These are phyloP conservation scores for Penicillium sclerotigenum DNA, from an alignment of 2,329 filamentous ascomycete genomes.

Conservation along the genomic window DNA sequence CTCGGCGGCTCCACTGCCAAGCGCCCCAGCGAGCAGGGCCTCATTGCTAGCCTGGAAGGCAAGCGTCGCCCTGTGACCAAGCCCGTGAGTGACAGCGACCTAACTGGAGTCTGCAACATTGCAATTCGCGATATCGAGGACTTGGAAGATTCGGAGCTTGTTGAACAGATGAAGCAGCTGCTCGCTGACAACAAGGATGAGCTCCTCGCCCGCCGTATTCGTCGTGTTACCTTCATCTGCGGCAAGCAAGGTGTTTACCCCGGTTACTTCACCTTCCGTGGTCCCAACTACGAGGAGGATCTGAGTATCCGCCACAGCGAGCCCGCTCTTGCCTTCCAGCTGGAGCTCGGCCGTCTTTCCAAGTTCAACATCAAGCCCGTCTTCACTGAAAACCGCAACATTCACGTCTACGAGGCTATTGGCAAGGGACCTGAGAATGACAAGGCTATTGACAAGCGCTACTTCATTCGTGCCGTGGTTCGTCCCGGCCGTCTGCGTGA, in stretches of 20 bases:
- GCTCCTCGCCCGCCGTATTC: constrained; percentile 73
- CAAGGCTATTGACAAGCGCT: constrained; percentile 68
- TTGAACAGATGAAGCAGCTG: constrained; percentile 70
- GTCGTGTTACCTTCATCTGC: constrained; percentile 92
- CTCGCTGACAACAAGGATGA: constrained; percentile 81
- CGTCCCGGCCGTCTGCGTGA: constrained; percentile 90
- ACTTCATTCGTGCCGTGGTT: constrained; percentile 95
- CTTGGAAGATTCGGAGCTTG: constrained; percentile 74
- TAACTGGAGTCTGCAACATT: constrained; percentile 89
- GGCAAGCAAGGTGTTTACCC: constrained; percentile 93
- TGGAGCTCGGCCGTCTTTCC: constrained; percentile 86
- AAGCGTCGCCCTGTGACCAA: constrained; percentile 62
- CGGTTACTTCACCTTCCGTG: constrained; percentile 97
- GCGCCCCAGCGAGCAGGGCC: constrained; percentile 54
- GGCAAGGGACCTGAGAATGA: constrained; percentile 94
- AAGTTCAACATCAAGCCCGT: constrained; percentile 99
- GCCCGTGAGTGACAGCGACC: constrained; percentile 65
- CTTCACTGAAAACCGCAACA: constrained; percentile 98
- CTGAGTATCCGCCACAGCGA: constrained; percentile 95
- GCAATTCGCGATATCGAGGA: constrained; percentile 86
- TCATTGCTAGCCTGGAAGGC: constrained; percentile 69
- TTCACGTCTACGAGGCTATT: constrained; percentile 95
- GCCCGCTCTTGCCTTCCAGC: constrained; percentile 95
- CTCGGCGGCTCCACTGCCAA: constrained; percentile 55
- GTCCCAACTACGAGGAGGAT: constrained; percentile 83